Evolutionary conservation across 2,329 filamentous ascomycete species (phyloP), one percentile per base, ranked within the genome.

Genomic region (Endocalyx cinctus): DNA sequence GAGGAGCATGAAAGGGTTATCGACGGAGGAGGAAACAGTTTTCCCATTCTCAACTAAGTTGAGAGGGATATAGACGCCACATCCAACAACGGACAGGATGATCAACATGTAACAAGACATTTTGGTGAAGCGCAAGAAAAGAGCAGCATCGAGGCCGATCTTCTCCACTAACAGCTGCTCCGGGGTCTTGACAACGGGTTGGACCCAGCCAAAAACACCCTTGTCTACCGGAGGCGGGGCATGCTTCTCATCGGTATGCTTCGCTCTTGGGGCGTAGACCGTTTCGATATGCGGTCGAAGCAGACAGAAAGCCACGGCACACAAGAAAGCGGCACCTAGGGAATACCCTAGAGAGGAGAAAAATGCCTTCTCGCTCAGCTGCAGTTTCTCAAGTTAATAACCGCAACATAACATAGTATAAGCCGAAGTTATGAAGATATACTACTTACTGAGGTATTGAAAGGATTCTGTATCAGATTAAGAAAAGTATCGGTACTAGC

Each of bases 101-200:
- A 84, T 52, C 55, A 96, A 94, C 44, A 96, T 84, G 58, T 94
- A 90, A 42, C 90, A 80, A 54, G 84, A 84, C 89, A 96, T 95
- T 48, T 82, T 76, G 30, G 80, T 76, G 52, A 94, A 89, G 32
- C 89, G 82, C 45, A 96, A 67, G 58, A 96, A 96, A 20, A 96
- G 63, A 8, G 84, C 83, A 10, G 87, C 90, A 61, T 97, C 90
- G 63, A 96, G 67, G 25, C 90, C 90, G 25, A 95, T 80, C 49
- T 83, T 79, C 13, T 84, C 76, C 14, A 94, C 72, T 42, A 95
- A 63, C 15, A 84, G 72, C 33, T 77, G 64, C 63, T 97, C 90
- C 42, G 76, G 80, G n/a, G 84, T 89, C 42, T 72, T 76, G 57
- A 87, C 67, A n/a, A 96, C 67, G 0, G 89, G 87, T 13, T 70